Percentiles rank a stretch among this genome's conserved stretches.
These are phyloP conservation scores for Xylariaceae sp. DNA, from an alignment of 2,329 filamentous ascomycete species.

Conservation along the genomic window DNA sequence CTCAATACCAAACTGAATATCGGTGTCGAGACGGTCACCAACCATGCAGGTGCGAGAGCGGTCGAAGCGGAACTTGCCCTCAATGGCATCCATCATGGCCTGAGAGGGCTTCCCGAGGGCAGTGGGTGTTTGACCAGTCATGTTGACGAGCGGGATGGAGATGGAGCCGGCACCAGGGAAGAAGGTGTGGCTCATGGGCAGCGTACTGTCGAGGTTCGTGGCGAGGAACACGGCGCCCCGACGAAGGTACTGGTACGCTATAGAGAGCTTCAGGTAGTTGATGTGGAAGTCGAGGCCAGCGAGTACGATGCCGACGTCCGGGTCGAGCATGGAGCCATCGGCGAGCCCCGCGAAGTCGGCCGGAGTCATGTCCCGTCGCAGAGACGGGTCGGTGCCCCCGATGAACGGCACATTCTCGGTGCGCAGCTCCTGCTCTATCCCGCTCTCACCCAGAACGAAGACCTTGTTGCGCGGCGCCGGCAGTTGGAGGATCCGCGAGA, in stretches of 20 bases:
- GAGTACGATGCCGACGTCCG: slow-evolving; percentile 83
- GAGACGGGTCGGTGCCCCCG: slow-evolving; percentile 77
- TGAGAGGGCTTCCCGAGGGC: slow-evolving; percentile 91
- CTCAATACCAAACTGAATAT: slow-evolving; percentile 92
- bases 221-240: slow-evolving; percentile 81
- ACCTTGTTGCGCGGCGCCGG: slow-evolving; percentile 81
- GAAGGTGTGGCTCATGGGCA: slow-evolving; percentile 73
- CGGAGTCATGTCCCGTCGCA: slow-evolving; percentile 70
- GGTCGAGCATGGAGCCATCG: slow-evolving; percentile 69
- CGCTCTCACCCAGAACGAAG: slow-evolving; percentile 84
- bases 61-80: slow-evolving; percentile 90
- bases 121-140: slow-evolving; percentile 62
- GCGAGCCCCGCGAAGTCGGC: slow-evolving; percentile 78
- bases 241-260: slow-evolving; percentile 79
- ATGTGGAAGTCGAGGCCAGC: slow-evolving; percentile 89
- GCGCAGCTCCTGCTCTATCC: slow-evolving; percentile 82
- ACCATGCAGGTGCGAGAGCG: slow-evolving; percentile 87
- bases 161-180: slow-evolving; percentile 90
- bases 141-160: slow-evolving; percentile 69
- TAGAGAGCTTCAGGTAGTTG: slow-evolving; percentile 87
- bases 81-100: slow-evolving; percentile 98
- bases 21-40: slow-evolving; percentile 87
- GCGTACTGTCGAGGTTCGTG: slow-evolving; percentile 86
- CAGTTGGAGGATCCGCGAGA: slow-evolving; percentile 81
- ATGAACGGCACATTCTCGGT: slow-evolving; percentile 74